Percentiles rank a stretch among this genome's conserved stretches.
These are phyloP conservation scores for Aegilops tauschii DNA, from an alignment of 176 grass and related monocot genomes.

Conservation along the genomic window DNA sequence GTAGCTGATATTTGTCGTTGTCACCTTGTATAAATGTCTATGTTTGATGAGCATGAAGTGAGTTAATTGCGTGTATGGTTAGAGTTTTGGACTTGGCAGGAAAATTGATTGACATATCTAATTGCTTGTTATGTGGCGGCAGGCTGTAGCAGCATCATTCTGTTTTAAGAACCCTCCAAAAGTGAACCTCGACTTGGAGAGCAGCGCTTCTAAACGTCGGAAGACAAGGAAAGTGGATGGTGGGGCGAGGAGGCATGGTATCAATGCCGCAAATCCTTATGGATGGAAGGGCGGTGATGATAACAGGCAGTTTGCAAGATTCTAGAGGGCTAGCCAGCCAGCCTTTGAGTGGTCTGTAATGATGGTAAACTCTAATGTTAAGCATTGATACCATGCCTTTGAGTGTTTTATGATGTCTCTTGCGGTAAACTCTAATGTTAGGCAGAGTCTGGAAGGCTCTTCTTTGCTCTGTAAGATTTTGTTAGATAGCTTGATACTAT, in stretches of 20 bases:
- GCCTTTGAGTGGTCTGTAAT: no score
- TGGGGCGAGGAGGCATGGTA: conserved; percentile 64
- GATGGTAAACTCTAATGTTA: no score
- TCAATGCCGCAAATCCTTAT: conserved; percentile 66
- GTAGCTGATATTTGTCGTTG: not conserved
- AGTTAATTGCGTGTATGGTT: not conserved
- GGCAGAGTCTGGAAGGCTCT: not conserved
- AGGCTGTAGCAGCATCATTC: conserved; percentile 84
- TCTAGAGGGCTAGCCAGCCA: conserved; percentile 14
- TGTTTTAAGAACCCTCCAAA: conserved; percentile 82
- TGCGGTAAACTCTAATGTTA: not conserved
- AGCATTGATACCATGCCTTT: no score
- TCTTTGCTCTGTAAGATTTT: conserved; percentile 32
- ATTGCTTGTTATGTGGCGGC: conserved; percentile 24
- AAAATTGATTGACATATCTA: not conserved
- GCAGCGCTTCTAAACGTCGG: conserved; percentile 72
- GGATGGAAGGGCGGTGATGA: conserved; percentile 43
- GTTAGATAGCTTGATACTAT: conserved; percentile 7
- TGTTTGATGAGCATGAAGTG: not conserved
- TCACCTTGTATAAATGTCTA: not conserved
- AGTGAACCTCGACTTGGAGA: conserved; percentile 79
- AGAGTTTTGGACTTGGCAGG: not conserved
- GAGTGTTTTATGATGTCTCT: not conserved
- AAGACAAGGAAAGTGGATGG: conserved; percentile 73
- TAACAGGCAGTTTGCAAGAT: conserved; percentile 58